Conservation (phyloP, 192 early-diverging fungal species). For the Phycomyces blakesleeanus region DNA sequence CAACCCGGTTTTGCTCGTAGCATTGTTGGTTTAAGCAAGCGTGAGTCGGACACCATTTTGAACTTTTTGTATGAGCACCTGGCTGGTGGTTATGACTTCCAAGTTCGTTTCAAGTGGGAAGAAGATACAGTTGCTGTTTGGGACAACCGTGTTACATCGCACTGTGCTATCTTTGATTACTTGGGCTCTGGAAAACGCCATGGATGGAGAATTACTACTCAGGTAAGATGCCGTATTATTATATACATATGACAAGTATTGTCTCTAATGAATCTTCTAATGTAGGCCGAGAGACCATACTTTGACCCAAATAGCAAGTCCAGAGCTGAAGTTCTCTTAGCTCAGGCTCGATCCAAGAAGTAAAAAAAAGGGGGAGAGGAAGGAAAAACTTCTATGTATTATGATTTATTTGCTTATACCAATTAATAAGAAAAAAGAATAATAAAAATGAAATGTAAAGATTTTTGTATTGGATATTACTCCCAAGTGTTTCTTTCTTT, state of each 20-base stretch:
- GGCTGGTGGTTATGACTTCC: conserved; percentile 45
- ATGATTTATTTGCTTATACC: no score
- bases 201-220: conserved; percentile 36
- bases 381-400: no score
- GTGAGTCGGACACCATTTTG: conserved; percentile 54
- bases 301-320: conserved; percentile 33
- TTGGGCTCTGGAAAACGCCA: conserved; percentile 15
- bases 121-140: conserved; percentile 47
- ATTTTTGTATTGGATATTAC: no score
- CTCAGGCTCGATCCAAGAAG: no score
- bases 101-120: conserved; percentile 55
- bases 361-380: no score
- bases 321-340: conserved; percentile 3
- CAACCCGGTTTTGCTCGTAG: conserved; percentile 60
- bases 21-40: conserved; percentile 46
- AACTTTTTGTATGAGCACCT: conserved; percentile 55
- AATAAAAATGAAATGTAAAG: no score
- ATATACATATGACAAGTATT: no score
- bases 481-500: no score
- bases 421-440: no score
- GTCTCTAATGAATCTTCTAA: neutral
- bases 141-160: conserved; percentile 28
- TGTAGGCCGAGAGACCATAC: conserved; percentile 25
- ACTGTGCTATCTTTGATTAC: conserved; percentile 41
- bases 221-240: conserved; percentile 13